phyloP scores from a whole-genome alignment of 345 rosid species.

The Toxicodendron radicans region DNA sequence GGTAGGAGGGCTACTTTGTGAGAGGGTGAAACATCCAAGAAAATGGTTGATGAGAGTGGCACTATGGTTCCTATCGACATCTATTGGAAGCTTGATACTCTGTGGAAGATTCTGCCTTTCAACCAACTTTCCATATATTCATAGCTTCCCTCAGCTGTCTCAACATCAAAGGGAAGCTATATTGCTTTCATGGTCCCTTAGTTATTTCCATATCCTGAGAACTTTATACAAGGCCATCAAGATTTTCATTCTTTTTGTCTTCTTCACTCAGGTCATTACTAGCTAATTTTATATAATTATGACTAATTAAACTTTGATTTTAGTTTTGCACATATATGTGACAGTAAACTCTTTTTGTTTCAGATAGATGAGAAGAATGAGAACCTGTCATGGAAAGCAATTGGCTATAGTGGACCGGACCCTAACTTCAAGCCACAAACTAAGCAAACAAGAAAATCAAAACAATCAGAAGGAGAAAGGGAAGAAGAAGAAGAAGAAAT shows the following conservation, averaged over 20 bases:
- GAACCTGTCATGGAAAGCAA: slow-evolving; percentile 73
- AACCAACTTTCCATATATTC: slow-evolving; percentile 50
- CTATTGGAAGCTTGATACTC: slow-evolving; percentile 62
- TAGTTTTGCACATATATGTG: not conserved
- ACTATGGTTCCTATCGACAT: slow-evolving; percentile 66
- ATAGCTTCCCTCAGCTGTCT: slow-evolving; percentile 47
- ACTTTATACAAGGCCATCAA: slow-evolving; percentile 60
- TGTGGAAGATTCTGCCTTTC: slow-evolving; percentile 59
- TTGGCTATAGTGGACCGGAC: slow-evolving; percentile 69
- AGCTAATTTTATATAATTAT: too few species aligned
- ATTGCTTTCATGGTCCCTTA: slow-evolving; percentile 54
- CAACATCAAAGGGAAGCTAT: slow-evolving; percentile 44
- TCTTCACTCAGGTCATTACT: slow-evolving; percentile 62
- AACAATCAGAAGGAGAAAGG: not conserved
- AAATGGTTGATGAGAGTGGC: slow-evolving; percentile 51
- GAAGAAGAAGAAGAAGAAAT: not conserved
- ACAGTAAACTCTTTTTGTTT: not conserved
- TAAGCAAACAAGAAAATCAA: slow-evolving; percentile 15
- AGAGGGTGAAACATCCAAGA: slow-evolving; percentile 72
- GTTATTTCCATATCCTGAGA: slow-evolving; percentile 44
- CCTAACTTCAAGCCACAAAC: slow-evolving; percentile 33
- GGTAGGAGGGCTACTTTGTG: slow-evolving; percentile 62
- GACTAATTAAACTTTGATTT: too few species aligned
- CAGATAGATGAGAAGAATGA: slow-evolving; percentile 60
- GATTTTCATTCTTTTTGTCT: slow-evolving; percentile 53